phyloP scores from a whole-genome alignment of 1,284 basidiomycete species.

The Paramarasmius palmivorus region DNA sequence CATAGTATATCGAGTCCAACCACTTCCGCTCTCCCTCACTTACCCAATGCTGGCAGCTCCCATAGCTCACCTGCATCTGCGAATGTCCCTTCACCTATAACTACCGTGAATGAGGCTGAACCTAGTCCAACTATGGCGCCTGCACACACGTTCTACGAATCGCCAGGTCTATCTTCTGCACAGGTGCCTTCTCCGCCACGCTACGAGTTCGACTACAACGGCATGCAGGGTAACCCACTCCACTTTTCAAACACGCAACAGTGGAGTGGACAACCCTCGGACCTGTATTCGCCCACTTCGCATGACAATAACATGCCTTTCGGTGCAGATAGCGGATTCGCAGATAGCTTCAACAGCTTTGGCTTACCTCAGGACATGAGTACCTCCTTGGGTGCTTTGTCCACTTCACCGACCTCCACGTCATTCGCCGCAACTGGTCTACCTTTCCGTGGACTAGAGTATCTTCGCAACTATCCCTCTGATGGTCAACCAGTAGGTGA shows the following conservation, averaged over 20 bases:
- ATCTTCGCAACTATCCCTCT: slow-evolving; percentile 67
- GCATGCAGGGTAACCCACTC: slow-evolving; percentile 40
- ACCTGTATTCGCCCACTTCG: slow-evolving; percentile 39
- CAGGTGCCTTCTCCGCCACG: slow-evolving; percentile 47
- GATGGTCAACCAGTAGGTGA: slow-evolving; percentile 38
- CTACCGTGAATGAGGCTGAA: slow-evolving; percentile 46
- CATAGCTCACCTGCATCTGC: slow-evolving; percentile 75
- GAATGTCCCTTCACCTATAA: slow-evolving; percentile 67
- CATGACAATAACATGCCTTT: slow-evolving; percentile 36
- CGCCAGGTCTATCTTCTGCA: slow-evolving; percentile 46
- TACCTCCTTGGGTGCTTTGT: slow-evolving; percentile 40
- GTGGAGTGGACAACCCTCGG: slow-evolving; percentile 42
- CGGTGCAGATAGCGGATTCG: slow-evolving; percentile 37
- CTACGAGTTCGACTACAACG: slow-evolving; percentile 56
- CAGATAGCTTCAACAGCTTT: slow-evolving; percentile 50
- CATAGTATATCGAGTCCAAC: slow-evolving; percentile 55
- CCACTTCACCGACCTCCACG: slow-evolving; percentile 56
- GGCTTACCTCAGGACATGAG: slow-evolving; percentile 39
- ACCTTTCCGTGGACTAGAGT: slow-evolving; percentile 79
- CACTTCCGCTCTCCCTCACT: slow-evolving; percentile 33
- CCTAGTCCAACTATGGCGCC: slow-evolving; percentile 42
- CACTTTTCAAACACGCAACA: slow-evolving; percentile 36
- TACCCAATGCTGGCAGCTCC: slow-evolving; percentile 41
- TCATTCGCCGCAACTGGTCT: slow-evolving; percentile 69
- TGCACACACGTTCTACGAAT: slow-evolving; percentile 33